Conservation (phyloP, 176 grass and related monocot genomes). For the Triticum monococcum region DNA sequence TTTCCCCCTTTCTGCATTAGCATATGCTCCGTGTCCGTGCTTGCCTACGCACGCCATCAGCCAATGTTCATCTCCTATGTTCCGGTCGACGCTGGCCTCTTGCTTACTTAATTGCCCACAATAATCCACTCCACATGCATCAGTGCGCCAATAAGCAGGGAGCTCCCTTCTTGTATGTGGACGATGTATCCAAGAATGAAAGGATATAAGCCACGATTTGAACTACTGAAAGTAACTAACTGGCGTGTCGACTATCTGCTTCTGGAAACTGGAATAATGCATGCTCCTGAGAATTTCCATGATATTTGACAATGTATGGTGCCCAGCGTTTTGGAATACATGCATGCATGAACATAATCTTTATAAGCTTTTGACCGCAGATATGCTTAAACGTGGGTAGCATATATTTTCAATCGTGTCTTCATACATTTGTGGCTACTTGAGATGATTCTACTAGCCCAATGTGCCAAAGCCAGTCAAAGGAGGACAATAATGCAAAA, state of each 20-base stretch:
- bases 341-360: background rate
- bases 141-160: background rate
- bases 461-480: background rate
- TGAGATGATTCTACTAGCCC: background rate
- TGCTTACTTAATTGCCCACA: background rate
- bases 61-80: slow-evolving; percentile 25
- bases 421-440: background rate
- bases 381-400: background rate
- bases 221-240: too few relatives aligned
- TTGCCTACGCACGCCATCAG: background rate
- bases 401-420: background rate
- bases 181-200: too few relatives aligned
- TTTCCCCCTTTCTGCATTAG: background rate
- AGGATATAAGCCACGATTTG: too few relatives aligned
- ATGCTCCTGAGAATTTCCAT: too few relatives aligned
- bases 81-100: background rate
- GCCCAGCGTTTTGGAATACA: background rate
- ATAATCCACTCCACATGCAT: slow-evolving; percentile 5
- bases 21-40: background rate
- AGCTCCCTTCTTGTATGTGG: too few relatives aligned
- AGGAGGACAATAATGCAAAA: background rate
- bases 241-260: too few relatives aligned
- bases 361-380: background rate
- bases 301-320: background rate
- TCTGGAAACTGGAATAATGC: too few relatives aligned